These are phyloP conservation scores for Neophaeococcomyces mojaviensis DNA, from an alignment of 2,329 filamentous ascomycete genomes.

Conservation along the genomic window DNA sequence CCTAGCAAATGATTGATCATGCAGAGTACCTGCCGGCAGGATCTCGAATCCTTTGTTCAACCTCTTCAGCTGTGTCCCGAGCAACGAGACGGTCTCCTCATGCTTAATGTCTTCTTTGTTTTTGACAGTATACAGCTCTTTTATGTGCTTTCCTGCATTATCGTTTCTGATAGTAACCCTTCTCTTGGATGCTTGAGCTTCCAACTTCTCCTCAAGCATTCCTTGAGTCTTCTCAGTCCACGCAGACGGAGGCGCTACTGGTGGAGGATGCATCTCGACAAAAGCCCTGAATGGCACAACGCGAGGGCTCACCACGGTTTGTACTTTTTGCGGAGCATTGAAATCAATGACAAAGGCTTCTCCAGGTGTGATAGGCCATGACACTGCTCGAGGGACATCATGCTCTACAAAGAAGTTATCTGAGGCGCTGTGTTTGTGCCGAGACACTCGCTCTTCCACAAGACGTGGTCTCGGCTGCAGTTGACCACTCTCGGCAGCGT, in stretches of 20 bases:
- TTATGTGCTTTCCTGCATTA: background rate
- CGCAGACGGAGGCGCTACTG: conserved; percentile 17
- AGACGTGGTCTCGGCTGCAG: conserved; percentile 13
- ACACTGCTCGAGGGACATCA: conserved; percentile 12
- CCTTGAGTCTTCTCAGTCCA: conserved; percentile 21
- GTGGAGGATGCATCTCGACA: conserved; percentile 15
- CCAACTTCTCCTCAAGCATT: conserved; percentile 15
- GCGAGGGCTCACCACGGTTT: conserved; percentile 14
- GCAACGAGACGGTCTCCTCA: conserved; percentile 12
- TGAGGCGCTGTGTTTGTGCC: conserved; percentile 14
- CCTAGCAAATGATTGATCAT: conserved; percentile 13
- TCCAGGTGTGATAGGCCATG: conserved; percentile 16
- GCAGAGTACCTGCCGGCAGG: conserved; percentile 18
- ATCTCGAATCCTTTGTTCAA: conserved; percentile 21
- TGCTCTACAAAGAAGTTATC: conserved; percentile 14
- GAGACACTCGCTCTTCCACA: conserved; percentile 7
- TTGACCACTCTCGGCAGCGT: conserved; percentile 22
- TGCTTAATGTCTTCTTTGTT: background rate
- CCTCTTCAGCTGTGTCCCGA: conserved; percentile 15
- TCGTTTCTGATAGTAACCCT: conserved; percentile 4
- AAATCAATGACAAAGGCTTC: conserved; percentile 13
- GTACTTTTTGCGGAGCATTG: conserved; percentile 13
- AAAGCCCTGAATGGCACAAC: conserved; percentile 19
- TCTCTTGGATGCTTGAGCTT: conserved; percentile 3
- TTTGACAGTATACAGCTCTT: background rate